phyloP scores from a whole-genome alignment of 495 filamentous ascomycete species.

The Penicillium turbatum region DNA sequence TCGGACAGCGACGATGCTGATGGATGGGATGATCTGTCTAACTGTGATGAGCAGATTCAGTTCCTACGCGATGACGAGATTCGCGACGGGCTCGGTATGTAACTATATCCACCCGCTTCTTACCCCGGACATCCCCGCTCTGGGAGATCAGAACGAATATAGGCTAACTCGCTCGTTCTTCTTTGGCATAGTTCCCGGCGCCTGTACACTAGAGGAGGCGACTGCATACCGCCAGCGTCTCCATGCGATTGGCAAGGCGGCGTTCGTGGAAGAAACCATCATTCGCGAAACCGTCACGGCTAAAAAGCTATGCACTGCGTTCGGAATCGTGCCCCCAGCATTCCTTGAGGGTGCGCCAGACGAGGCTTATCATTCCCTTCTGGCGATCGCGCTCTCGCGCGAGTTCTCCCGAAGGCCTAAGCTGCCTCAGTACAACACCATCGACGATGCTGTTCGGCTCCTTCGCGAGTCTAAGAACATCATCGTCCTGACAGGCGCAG shows the following conservation, averaged over 20 bases:
- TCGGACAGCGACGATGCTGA: constrained; percentile 61
- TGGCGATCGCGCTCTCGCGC: constrained; percentile 73
- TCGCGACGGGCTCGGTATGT: constrained; percentile 49
- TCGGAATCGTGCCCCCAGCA: constrained; percentile 71
- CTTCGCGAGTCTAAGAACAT: constrained; percentile 74
- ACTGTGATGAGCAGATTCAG: constrained; percentile 65
- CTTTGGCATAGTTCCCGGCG: constrained; percentile 43
- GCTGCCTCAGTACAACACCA: constrained; percentile 72
- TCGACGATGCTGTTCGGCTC: constrained; percentile 81
- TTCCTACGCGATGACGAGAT: constrained; percentile 58
- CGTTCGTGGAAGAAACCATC: constrained; percentile 72
- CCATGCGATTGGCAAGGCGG: constrained; percentile 66
- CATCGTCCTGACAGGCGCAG: constrained; percentile 90
- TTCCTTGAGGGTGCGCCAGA: constrained; percentile 74
- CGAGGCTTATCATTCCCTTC: constrained; percentile 65
- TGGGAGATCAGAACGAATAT: constrained; percentile 14
- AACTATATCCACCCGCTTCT: constrained; percentile 12
- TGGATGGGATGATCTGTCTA: constrained; percentile 62
- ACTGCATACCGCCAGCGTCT: constrained; percentile 62
- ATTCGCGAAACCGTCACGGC: constrained; percentile 63
- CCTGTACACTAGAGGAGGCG: constrained; percentile 73
- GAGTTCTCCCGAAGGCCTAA: constrained; percentile 80
- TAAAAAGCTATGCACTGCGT: constrained; percentile 87
- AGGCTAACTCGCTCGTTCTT: constrained; percentile 12
- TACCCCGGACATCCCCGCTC: constrained; percentile 28